A percentile compares a stretch with the other conserved stretches of the same genome.
Conservation (phyloP, 768 basidiomycete genomes). For the Termitomyces sp. region DNA sequence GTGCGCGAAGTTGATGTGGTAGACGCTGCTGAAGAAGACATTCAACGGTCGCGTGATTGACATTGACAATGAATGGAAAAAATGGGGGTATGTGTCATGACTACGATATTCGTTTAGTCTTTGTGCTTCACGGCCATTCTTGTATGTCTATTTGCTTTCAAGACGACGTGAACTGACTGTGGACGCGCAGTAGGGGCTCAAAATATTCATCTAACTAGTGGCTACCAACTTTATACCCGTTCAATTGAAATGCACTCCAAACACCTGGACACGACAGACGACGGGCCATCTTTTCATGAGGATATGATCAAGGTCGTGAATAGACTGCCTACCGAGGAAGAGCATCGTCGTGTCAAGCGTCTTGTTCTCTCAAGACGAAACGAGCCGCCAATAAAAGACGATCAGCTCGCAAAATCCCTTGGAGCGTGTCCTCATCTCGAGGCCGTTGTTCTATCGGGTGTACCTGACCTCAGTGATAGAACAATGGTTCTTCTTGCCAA, state of each 20-base stretch:
- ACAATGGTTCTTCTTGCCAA: constrained; percentile 62
- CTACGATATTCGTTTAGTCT: no score
- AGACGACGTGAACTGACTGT: background rate
- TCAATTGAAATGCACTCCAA: constrained; percentile 19
- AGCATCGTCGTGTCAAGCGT: constrained; percentile 57
- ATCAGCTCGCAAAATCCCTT: constrained; percentile 55
- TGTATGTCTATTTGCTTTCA: background rate
- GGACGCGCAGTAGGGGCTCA: background rate
- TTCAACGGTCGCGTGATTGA: constrained; percentile 21
- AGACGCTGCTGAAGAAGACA: constrained; percentile 48
- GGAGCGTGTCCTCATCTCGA: constrained; percentile 61
- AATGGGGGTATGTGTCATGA: no score
- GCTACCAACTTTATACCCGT: background rate
- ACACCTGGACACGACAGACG: constrained; percentile 22
- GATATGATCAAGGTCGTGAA: constrained; percentile 59
- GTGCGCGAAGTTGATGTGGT: constrained; percentile 47
- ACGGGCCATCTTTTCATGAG: constrained; percentile 38
- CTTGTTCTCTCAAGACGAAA: constrained; percentile 46
- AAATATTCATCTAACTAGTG: constrained; percentile 17
- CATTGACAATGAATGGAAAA: no score
- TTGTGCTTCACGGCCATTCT: no score
- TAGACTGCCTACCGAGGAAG: constrained; percentile 56
- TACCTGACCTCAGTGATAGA: constrained; percentile 63
- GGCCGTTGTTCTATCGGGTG: constrained; percentile 65
- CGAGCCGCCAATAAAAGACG: constrained; percentile 45